These are phyloP conservation scores for Cochlearia excelsa DNA, from an alignment of 345 rosid genomes.

Conservation along the genomic window DNA sequence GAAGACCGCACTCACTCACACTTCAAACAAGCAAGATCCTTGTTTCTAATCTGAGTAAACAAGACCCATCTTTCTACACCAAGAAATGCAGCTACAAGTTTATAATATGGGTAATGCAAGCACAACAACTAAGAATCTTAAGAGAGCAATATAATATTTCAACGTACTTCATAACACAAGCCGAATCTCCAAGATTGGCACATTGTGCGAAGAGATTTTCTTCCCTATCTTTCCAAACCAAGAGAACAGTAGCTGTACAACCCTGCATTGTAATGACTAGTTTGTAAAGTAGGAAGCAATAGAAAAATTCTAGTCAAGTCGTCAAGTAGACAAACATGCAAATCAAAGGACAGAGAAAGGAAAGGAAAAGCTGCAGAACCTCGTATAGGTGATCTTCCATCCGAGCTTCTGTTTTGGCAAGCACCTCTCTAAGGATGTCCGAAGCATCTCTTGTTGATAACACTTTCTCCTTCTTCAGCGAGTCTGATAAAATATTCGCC, in stretches of 20 bases:
- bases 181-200: constrained; percentile 95
- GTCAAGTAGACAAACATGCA: constrained; percentile 18
- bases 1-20: constrained; percentile 33
- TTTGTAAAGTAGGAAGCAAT: constrained; percentile 12
- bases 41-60: constrained; percentile 32
- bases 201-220: constrained; percentile 70
- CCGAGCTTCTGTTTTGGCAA: constrained; percentile 77
- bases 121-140: constrained; percentile 22
- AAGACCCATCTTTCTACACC: constrained; percentile 34
- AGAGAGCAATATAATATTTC: constrained; percentile 22
- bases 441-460: constrained; percentile 72
- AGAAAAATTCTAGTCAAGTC: constrained; percentile 21
- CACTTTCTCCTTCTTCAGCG: constrained; percentile 62
- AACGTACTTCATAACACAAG: constrained; percentile 76
- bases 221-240: constrained; percentile 65
- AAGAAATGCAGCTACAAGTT: constrained; percentile 31
- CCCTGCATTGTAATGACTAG: constrained; percentile 53
- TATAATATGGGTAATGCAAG: constrained; percentile 16
- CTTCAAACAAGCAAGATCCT: constrained; percentile 30
- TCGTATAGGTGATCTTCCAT: constrained; percentile 71
- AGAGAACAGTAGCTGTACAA: constrained; percentile 90
- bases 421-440: constrained; percentile 69
- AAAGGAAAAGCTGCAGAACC: constrained; percentile 45
- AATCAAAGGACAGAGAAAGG: constrained; percentile 13
- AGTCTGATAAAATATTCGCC: constrained; percentile 67